Percentiles rank a stretch among this genome's conserved stretches.
These are phyloP conservation scores for Phytophthora idaei DNA, from an alignment of 352 stramenopile species.

Conservation along the genomic window DNA sequence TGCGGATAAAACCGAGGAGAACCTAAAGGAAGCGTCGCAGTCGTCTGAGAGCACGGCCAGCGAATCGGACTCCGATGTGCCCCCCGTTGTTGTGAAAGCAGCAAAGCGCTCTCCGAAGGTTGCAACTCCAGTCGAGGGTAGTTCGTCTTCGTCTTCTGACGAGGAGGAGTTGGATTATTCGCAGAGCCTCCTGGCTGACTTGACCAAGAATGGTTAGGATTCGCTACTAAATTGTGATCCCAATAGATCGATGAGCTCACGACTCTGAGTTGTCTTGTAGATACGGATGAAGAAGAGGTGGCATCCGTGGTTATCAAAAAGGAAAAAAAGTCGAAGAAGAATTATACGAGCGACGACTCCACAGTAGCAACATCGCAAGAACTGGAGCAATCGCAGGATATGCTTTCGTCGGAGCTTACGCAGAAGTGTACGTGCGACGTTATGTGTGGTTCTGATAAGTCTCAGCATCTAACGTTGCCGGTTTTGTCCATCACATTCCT, in stretches of 20 bases:
- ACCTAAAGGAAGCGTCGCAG: constrained; percentile 35
- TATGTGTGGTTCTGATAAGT: background rate
- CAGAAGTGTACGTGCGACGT: constrained; percentile 54
- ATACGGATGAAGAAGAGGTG: constrained; percentile 34
- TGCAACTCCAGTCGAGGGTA: constrained; percentile 29
- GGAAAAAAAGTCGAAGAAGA: constrained; percentile 38
- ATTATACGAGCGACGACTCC: constrained; percentile 30
- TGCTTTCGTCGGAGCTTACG: constrained; percentile 52
- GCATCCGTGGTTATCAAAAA: constrained; percentile 30
- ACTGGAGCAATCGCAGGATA: constrained; percentile 47
- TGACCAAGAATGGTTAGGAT: constrained; percentile 70
- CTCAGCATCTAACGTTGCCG: constrained; percentile 6
- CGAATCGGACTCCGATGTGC: constrained; percentile 37
- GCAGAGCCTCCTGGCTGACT: constrained; percentile 72
- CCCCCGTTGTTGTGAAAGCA: constrained; percentile 16
- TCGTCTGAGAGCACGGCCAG: constrained; percentile 27
- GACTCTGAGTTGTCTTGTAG: constrained; percentile 27
- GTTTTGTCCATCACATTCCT: background rate
- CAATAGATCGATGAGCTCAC: constrained; percentile 29
- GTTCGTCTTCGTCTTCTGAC: constrained; percentile 47
- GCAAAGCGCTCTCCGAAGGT: constrained; percentile 27
- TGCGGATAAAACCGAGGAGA: constrained; percentile 25
- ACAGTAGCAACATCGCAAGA: constrained; percentile 47
- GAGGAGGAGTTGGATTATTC: constrained; percentile 79
- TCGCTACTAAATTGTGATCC: constrained; percentile 26